Percentiles rank a stretch among this genome's conserved stretches.
phyloP scores from a whole-genome alignment of 2,329 filamentous ascomycete species.

The Biscogniauxia marginata region DNA sequence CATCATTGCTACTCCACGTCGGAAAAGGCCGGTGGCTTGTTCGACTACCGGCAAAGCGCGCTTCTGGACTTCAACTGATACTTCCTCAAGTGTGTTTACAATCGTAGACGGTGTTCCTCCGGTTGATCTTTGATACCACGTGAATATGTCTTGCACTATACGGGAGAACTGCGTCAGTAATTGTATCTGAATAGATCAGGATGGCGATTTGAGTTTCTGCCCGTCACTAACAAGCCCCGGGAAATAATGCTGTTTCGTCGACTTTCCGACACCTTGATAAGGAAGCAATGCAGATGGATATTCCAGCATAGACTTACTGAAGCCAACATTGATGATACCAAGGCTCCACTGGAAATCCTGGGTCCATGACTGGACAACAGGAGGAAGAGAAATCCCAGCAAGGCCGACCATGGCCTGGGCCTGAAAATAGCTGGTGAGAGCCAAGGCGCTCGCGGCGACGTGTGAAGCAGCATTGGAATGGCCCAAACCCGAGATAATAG shows the following conservation, averaged over 20 bases:
- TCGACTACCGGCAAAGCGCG: slow-evolving; percentile 40
- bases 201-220: no score
- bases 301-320: slow-evolving; percentile 38
- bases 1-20: slow-evolving; percentile 55
- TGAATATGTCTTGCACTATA: slow-evolving; percentile 77
- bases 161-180: slow-evolving; percentile 11
- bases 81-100: slow-evolving; percentile 69
- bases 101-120: slow-evolving; percentile 80
- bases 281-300: neutral
- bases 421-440: slow-evolving; percentile 94
- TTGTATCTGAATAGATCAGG: no score
- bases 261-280: neutral
- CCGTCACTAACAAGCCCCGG: no score
- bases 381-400: slow-evolving; percentile 76
- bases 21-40: slow-evolving; percentile 44
- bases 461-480: slow-evolving; percentile 94
- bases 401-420: slow-evolving; percentile 89
- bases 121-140: slow-evolving; percentile 94
- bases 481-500: slow-evolving; percentile 83
- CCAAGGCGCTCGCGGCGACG: slow-evolving; percentile 88
- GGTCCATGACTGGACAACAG: slow-evolving; percentile 88
- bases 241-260: no score
- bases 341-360: slow-evolving; percentile 99
- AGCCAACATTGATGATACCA: slow-evolving; percentile 87
- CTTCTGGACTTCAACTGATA: slow-evolving; percentile 82